phyloP scores from a whole-genome alignment of 2,329 filamentous ascomycete genomes.

The Ophiostoma piceae region DNA sequence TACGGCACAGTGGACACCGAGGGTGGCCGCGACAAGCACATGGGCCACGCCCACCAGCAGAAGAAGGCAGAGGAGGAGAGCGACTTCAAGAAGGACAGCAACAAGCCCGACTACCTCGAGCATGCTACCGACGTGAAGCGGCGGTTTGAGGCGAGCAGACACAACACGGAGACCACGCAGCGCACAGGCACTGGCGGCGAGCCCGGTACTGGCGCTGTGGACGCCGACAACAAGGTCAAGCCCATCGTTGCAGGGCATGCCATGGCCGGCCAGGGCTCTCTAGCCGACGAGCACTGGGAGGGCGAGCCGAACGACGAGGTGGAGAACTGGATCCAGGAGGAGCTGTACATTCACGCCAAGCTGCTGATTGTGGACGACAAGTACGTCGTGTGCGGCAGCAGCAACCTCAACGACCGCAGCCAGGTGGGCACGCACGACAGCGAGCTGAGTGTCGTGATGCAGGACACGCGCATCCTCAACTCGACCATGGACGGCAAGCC shows the following conservation, averaged over 20 bases:
- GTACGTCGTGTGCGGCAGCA: conserved; percentile 76
- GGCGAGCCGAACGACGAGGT: conserved; percentile 70
- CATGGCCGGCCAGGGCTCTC: conserved; percentile 61
- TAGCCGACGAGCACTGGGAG: conserved; percentile 69
- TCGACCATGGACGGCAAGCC: conserved; percentile 74
- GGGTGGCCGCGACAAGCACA: conserved; percentile 45
- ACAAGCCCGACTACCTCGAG: conserved; percentile 37
- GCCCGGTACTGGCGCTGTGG: not conserved
- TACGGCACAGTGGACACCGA: conserved; percentile 51
- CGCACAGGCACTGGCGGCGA: not conserved
- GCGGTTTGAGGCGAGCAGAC: conserved; percentile 44
- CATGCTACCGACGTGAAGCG: conserved; percentile 45
- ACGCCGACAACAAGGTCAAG: conserved; percentile 28
- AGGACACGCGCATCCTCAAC: conserved; percentile 67
- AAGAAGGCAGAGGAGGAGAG: conserved; percentile 35
- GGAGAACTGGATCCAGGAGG: conserved; percentile 87
- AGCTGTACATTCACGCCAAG: conserved; percentile 93
- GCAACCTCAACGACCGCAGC: conserved; percentile 87
- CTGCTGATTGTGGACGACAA: conserved; percentile 84
- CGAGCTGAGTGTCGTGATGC: conserved; percentile 83
- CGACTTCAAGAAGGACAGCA: conserved; percentile 29
- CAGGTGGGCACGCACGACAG: conserved; percentile 87
- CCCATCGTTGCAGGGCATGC: conserved; percentile 68
- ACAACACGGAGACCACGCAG: not conserved
- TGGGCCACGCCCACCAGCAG: conserved; percentile 40